Evolutionary conservation across 2,329 filamentous ascomycete species (phyloP).

Genomic region (Colletotrichum orchidophilum): DNA sequence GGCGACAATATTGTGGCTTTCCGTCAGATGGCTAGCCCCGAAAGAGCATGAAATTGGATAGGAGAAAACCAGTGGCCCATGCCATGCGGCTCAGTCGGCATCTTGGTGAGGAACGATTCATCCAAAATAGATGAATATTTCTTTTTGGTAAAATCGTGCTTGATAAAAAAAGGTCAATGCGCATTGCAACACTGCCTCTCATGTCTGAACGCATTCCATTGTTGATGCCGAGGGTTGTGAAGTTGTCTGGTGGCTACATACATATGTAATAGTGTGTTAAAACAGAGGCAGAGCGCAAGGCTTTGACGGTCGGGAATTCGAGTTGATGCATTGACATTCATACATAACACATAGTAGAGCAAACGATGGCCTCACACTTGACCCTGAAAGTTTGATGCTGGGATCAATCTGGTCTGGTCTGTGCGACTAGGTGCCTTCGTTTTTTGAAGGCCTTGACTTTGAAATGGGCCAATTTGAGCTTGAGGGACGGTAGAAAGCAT

Average conservation of each 20-base stretch:
- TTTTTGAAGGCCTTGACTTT: no score
- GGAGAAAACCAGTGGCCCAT: background rate
- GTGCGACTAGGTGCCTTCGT: no score
- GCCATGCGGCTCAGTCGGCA: background rate
- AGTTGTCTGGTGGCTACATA: background rate
- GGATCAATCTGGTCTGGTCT: no score
- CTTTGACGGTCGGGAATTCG: background rate
- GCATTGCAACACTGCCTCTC: background rate
- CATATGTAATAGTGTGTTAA: no score
- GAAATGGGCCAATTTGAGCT: no score
- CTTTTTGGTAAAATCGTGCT: background rate
- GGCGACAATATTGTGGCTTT: background rate
- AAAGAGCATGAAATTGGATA: background rate
- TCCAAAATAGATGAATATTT: background rate
- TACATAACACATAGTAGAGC: no score
- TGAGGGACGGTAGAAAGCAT: no score
- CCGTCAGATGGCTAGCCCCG: background rate
- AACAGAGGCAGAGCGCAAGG: background rate
- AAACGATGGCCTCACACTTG: no score
- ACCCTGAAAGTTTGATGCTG: no score
- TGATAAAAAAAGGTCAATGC: background rate
- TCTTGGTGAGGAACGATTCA: background rate
- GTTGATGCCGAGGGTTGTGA: background rate
- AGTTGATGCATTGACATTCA: no score
- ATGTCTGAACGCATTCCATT: no score